Evolutionary conservation across 371 early-diverging fungal species (phyloP).

Genomic region (Zancudomyces culisetae): DNA sequence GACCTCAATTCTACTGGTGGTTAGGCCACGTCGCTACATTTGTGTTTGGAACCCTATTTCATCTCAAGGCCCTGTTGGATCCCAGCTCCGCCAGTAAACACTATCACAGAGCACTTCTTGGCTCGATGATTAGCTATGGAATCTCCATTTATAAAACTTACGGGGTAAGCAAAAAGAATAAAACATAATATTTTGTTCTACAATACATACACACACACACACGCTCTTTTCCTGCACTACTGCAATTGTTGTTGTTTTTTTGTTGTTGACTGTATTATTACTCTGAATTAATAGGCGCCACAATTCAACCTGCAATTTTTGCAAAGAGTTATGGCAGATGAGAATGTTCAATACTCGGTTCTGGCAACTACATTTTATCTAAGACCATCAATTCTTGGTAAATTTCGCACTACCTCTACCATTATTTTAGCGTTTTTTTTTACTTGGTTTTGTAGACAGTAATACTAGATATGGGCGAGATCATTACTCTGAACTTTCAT

Average conservation of each 20-base stretch:
- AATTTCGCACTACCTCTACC: too few relatives aligned
- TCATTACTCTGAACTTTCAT: too few relatives aligned
- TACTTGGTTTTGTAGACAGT: too few relatives aligned
- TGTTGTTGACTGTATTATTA: conserved; percentile 1
- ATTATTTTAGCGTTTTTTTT: too few relatives aligned
- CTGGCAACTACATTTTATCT: conserved; percentile 62
- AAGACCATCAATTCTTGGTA: conserved; percentile 41
- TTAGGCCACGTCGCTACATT: conserved; percentile 17
- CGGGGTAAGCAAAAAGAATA: conserved; percentile 2
- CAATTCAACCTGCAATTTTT: conserved; percentile 38
- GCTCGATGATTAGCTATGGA: conserved; percentile 57
- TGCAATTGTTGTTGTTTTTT: conserved; percentile 3
- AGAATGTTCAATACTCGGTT: conserved; percentile 69
- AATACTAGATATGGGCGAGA: too few relatives aligned
- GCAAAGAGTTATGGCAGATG: conserved; percentile 55
- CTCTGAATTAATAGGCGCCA: conserved; percentile 26
- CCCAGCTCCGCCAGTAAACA: conserved; percentile 14
- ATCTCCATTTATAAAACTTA: conserved; percentile 72
- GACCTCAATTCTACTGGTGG: conserved; percentile 27
- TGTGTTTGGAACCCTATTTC: conserved; percentile 13
- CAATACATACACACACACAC: background rate
- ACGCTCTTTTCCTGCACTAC: background rate
- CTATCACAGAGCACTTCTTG: conserved; percentile 44
- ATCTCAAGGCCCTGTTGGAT: conserved; percentile 12
- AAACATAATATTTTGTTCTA: background rate